Evolutionary conservation across 805 yeast genomes (phyloP), one percentile per base, ranked within the genome.

Genomic region (Zygosaccharomyces bisporus): DNA sequence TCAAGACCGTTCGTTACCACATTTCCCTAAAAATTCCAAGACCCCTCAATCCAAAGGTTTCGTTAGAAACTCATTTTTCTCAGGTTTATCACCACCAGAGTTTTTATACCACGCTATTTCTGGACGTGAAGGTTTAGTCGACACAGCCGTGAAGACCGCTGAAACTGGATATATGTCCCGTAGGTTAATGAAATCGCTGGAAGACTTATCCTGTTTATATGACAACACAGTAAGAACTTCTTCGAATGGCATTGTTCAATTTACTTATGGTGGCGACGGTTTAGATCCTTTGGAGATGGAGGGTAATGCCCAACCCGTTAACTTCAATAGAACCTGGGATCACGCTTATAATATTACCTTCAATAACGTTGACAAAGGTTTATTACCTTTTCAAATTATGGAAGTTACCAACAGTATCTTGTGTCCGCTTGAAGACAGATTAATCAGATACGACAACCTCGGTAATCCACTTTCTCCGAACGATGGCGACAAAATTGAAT

Each of bases 91-190:
- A 12, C 99, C 99, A 2, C 96, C 98, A 9, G 99, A 93, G 65
- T 93, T 91, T 64, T 72, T 91, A 53, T 93, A 95, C 77, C 99
- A 93, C 66, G 98, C 99, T 50, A 93, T 93, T 72, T 90, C 98
- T 2, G 99, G 99, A 63, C 86, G 99, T 75, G 99, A 93, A 75
- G 99, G 99, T 69, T 75, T 93, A 65, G 98, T 93, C 47, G 99
- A 93, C 75, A 93, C 99, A 17, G 99, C 99, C 16, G 99, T 93
- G 45, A 93, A 93, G 68, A 93, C 99, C 25, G 99, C 99, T 3
- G 99, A 93, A 66, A 91, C 99, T 4, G 98, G 98, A 63, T 90
- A 90, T 69, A 91, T 91, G 95, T 91, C 98, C 18, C 86, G 99
- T 69, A 82, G 99, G 67, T 75, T 91, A 64, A 91, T 91, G 99